Evolutionary conservation across 2,329 filamentous ascomycete species (phyloP), one percentile per base, ranked within the genome.

Genomic region (Thelonectria rubi): DNA sequence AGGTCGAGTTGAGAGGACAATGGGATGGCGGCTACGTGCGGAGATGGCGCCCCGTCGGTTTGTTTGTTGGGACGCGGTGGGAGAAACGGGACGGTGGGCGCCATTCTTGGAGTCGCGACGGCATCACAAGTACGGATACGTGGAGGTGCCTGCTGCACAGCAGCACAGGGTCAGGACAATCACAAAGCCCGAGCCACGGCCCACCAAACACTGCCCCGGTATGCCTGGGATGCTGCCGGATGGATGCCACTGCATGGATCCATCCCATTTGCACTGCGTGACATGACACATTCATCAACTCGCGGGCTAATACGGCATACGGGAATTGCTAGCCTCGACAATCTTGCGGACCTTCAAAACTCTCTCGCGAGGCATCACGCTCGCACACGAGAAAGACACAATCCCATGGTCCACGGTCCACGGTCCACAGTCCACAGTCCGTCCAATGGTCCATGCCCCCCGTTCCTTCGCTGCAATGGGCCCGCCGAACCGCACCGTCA

Each of bases 181-280:
- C 58, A 51, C 46, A 30, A 50, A 45, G 37, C 51, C 39, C 46
- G 49, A 62, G 66, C 60, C 64, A 56, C 58, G 64, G 43, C 60
- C 68, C 68, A 70, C 68, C 58, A 66, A 70, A 65, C 68, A 69
- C 66, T 63, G 66, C 67, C 66, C 67, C 63, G 60, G 66, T 62
- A 66, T 59, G 57, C 60, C 63, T 69, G 24, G 59, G 62, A 59
- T 61, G 66, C 60, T 40, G 65, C 66, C 65, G 60, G 66, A 60
- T 65, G 66, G 67, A 69, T 69, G 64, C 64, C 68, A 68, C 67
- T 52, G 39, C 39, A 59, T 59, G 57, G 58, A 64, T 66, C 60
- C 62, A 67, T 66, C 60, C 65, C 53, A 51, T 61, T 53, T 48
- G 40, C 48, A 52, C 64, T 67, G 68, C 68, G 66, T 70, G 65